phyloP scores from a whole-genome alignment of 306 rosid genomes.

The Heteromeles arbutifolia region DNA sequence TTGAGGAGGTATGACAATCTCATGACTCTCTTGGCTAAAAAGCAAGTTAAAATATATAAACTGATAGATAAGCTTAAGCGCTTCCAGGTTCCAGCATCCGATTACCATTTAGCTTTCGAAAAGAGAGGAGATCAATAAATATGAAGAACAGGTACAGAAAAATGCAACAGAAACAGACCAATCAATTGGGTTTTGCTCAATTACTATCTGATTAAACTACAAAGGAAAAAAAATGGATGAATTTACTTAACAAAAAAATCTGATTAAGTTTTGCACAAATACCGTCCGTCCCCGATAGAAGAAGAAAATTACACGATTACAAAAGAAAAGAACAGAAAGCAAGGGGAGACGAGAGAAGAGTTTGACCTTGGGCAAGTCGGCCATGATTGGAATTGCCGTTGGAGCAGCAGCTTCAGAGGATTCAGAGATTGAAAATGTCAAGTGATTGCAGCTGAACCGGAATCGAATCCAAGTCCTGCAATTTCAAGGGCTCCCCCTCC shows the following conservation, averaged over 20 bases:
- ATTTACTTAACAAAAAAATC: not conserved
- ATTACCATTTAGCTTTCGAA: not conserved
- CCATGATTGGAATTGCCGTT: conserved; percentile 1
- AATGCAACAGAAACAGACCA: not conserved
- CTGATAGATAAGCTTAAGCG: not conserved
- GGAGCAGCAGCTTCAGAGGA: not conserved
- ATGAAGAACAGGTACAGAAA: not conserved
- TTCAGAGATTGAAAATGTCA: not conserved
- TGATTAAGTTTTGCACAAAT: not conserved
- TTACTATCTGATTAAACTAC: not conserved
- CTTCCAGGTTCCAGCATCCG: not conserved
- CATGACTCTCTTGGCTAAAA: no score
- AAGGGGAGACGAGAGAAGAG: not conserved
- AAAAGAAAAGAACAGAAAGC: not conserved
- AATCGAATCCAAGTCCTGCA: not conserved
- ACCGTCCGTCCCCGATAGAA: not conserved
- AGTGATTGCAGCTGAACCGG: not conserved
- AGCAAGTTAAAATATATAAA: not conserved
- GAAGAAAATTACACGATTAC: not conserved
- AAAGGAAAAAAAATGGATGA: not conserved
- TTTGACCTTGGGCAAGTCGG: conserved; percentile 11
- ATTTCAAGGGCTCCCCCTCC: not conserved
- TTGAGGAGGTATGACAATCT: no score
- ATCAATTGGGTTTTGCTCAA: not conserved
- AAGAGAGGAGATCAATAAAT: not conserved